A percentile compares a stretch with the other conserved stretches of the same genome.
These are phyloP conservation scores for Neoboletus subvelutipes DNA, from an alignment of 768 basidiomycete species.

Conservation along the genomic window DNA sequence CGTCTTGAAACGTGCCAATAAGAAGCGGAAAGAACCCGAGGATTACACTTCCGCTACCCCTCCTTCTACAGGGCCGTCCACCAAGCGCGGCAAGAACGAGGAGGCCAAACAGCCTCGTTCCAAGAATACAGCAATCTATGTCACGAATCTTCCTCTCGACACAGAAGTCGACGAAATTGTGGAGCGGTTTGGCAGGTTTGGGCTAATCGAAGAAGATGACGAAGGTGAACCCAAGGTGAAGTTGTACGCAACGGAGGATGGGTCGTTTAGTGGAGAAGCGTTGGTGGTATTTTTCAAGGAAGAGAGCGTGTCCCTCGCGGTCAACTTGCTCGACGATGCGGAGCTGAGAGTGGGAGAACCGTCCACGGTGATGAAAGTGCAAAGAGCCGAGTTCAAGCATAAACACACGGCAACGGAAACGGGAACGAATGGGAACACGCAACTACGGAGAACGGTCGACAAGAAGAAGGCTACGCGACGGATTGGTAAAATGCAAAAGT, in stretches of 20 bases:
- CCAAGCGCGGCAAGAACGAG: conserved; percentile 67
- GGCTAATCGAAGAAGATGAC: conserved; percentile 90
- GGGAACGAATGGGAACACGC: conserved; percentile 40
- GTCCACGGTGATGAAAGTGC: conserved; percentile 68
- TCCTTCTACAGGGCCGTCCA: conserved; percentile 49
- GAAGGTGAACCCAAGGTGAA: conserved; percentile 93
- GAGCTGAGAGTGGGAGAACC: conserved; percentile 84
- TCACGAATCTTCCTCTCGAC: conserved; percentile 79
- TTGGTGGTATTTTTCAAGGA: conserved; percentile 97
- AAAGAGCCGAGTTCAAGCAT: conserved; percentile 76
- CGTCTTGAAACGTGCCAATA: conserved; percentile 74
- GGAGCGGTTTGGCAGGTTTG: conserved; percentile 89
- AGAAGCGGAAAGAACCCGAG: conserved; percentile 73
- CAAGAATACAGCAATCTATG: conserved; percentile 92
- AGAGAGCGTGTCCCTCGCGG: conserved; percentile 85
- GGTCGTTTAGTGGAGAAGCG: conserved; percentile 90
- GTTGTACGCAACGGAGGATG: conserved; percentile 87
- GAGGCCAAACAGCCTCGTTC: conserved; percentile 57
- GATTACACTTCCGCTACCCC: conserved; percentile 63
- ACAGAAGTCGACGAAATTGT: conserved; percentile 71
- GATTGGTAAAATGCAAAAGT: conserved; percentile 90
- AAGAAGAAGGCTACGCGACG: conserved; percentile 75
- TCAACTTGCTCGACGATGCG: conserved; percentile 86
- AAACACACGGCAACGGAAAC: conserved; percentile 49
- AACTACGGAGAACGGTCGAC: conserved; percentile 63